phyloP scores from a whole-genome alignment of 768 basidiomycete species.

The Tulasnella sp. region DNA sequence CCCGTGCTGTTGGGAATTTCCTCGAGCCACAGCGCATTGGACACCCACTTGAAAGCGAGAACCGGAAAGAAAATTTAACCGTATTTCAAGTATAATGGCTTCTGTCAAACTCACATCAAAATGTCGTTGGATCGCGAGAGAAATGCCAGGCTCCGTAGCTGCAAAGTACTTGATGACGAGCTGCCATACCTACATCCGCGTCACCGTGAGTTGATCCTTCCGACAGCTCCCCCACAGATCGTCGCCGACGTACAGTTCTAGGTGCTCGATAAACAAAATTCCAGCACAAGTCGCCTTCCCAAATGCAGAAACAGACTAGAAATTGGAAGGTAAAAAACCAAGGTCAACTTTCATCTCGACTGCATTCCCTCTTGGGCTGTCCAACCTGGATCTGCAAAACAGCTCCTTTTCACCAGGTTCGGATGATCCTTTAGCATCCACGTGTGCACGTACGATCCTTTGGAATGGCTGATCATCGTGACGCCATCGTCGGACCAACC shows the following conservation, averaged over 20 bases:
- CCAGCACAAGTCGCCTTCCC: slow-evolving; percentile 93
- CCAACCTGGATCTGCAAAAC: slow-evolving; percentile 70
- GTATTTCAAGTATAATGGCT: too few relatives aligned
- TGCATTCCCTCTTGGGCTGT: not conserved
- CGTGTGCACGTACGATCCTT: slow-evolving; percentile 78
- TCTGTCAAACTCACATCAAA: slow-evolving; percentile 35
- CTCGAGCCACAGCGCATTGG: slow-evolving; percentile 83
- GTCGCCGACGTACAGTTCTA: slow-evolving; percentile 37
- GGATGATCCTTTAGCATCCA: slow-evolving; percentile 85
- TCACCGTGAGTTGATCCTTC: not conserved
- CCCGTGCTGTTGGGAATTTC: slow-evolving; percentile 56
- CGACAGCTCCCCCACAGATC: too few relatives aligned
- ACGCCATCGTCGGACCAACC: slow-evolving; percentile 30
- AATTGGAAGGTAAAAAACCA: not conserved
- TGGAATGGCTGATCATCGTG: slow-evolving; percentile 63
- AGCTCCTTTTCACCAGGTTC: slow-evolving; percentile 58
- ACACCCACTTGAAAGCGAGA: slow-evolving; percentile 40
- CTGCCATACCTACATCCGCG: slow-evolving; percentile 48
- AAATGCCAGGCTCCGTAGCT: slow-evolving; percentile 75
- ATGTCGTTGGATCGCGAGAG: slow-evolving; percentile 70
- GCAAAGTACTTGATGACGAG: slow-evolving; percentile 82
- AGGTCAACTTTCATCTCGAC: too few relatives aligned
- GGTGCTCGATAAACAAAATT: slow-evolving; percentile 76
- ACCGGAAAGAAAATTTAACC: not conserved
- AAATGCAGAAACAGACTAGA: slow-evolving; percentile 68